A percentile compares a stretch with the other conserved stretches of the same genome.
phyloP scores from a whole-genome alignment of 139 green algal genomes.

The Chlamydomonas incerta region DNA sequence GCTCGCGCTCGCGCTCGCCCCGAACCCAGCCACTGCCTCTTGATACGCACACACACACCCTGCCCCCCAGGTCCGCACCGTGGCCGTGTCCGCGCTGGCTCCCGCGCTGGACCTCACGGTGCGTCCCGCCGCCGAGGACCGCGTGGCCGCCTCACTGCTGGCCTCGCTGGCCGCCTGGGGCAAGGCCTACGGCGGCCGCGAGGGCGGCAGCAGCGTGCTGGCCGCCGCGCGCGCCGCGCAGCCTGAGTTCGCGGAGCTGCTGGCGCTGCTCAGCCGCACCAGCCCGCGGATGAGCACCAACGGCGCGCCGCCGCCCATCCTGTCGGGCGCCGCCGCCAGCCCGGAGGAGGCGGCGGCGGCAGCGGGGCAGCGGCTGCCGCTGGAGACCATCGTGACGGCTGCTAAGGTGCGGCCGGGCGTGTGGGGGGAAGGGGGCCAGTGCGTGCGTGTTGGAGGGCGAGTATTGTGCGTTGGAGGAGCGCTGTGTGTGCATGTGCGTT shows the following conservation, averaged over 20 bases:
- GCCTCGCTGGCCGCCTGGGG: background rate
- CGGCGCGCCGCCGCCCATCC: conserved; percentile 10
- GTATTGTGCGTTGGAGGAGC: too few relatives aligned
- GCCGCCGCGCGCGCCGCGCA: conserved; percentile 32
- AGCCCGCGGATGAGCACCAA: background rate
- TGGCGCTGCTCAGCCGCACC: conserved; percentile 30
- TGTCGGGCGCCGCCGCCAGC: conserved; percentile 1
- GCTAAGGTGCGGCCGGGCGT: conserved; percentile 28
- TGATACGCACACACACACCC: too few relatives aligned
- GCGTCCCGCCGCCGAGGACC: conserved; percentile 29
- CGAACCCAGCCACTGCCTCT: too few relatives aligned
- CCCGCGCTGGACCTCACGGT: conserved; percentile 21
- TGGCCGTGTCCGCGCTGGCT: conserved; percentile 36
- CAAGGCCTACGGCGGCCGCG: conserved; percentile 24
- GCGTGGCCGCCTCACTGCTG: conserved; percentile 14
- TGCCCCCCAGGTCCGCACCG: background rate
- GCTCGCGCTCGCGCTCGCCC: too few relatives aligned
- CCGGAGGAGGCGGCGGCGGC: conserved; percentile 13
- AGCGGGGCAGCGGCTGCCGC: conserved; percentile 17
- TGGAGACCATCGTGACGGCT: conserved; percentile 31
- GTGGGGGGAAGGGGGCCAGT: too few relatives aligned
- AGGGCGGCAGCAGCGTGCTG: conserved; percentile 32
- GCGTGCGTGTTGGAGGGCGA: background rate
- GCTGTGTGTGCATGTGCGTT: too few relatives aligned
- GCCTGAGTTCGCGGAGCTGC: conserved; percentile 34